Conservation (phyloP, 2,329 filamentous ascomycete species). For the Rosellinia necatrix region DNA sequence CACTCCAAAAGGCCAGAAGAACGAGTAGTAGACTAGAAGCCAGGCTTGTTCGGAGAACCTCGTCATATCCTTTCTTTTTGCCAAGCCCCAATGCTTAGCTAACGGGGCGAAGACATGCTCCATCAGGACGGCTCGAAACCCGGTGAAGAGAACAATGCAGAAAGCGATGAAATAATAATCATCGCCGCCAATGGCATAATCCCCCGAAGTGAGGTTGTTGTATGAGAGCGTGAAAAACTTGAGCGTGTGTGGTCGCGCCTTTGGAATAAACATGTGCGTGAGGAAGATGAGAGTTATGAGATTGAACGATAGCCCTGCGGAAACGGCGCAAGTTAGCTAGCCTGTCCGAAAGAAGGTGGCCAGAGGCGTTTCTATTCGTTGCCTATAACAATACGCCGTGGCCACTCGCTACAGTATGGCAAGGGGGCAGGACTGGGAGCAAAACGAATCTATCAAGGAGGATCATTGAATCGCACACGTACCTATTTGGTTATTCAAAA, state of each 20-base stretch:
- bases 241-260: constrained; percentile 75
- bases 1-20: constrained; percentile 84
- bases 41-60: constrained; percentile 95
- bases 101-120: constrained; percentile 85
- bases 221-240: constrained; percentile 91
- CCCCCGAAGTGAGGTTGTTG: constrained; percentile 68
- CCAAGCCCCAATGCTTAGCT: constrained; percentile 72
- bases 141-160: constrained; percentile 85
- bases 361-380: neutral
- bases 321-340: constrained; percentile 25
- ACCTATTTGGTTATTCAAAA: constrained; percentile 83
- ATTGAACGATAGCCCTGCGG: constrained; percentile 79
- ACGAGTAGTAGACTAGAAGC: constrained; percentile 80
- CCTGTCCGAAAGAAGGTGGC: constrained; percentile 5
- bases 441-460: neutral
- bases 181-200: constrained; percentile 78
- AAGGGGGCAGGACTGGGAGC: neutral
- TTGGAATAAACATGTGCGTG: constrained; percentile 81
- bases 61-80: constrained; percentile 74
- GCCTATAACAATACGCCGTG: constrained; percentile 25
- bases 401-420: neutral
- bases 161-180: constrained; percentile 78
- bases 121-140: constrained; percentile 80
- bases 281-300: constrained; percentile 82
- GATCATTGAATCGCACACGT: constrained; percentile 34